phyloP scores from a whole-genome alignment of 257 asterid genomes.

The Rhazya stricta region DNA sequence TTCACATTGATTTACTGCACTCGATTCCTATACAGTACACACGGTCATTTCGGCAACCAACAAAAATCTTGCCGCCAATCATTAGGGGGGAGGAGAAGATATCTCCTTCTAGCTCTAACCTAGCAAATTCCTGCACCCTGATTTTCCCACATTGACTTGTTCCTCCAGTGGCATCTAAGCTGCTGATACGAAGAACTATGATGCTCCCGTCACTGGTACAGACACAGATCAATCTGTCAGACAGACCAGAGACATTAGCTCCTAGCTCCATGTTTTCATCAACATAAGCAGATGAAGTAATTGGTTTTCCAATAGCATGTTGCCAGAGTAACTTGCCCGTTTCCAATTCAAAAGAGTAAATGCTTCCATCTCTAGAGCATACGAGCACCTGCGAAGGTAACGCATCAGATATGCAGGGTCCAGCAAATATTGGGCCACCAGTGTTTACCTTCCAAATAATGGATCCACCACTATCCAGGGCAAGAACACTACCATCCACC shows the following conservation, averaged over 20 bases:
- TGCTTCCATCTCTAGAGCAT: constrained; percentile 80
- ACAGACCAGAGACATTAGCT: constrained; percentile 27
- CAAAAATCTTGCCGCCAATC: constrained; percentile 75
- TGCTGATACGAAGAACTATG: constrained; percentile 38
- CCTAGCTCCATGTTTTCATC: constrained; percentile 52
- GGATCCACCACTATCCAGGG: constrained; percentile 53
- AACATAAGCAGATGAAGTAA: constrained; percentile 73
- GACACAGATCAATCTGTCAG: constrained; percentile 66
- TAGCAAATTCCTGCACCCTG: constrained; percentile 54
- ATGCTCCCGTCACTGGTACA: constrained; percentile 76
- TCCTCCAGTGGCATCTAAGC: constrained; percentile 21
- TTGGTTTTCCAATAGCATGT: constrained; percentile 55
- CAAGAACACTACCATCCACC: constrained; percentile 71
- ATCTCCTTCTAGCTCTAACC: constrained; percentile 66
- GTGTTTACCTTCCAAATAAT: constrained; percentile 77
- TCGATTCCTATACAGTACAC: constrained; percentile 52
- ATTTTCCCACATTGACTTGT: constrained; percentile 18
- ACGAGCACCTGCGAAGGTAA: constrained; percentile 74
- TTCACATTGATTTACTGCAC: neutral
- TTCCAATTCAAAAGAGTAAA: constrained; percentile 72
- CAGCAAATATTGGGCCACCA: constrained; percentile 87
- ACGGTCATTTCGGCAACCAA: constrained; percentile 83
- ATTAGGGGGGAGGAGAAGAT: constrained; percentile 91
- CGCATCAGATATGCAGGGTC: constrained; percentile 62
- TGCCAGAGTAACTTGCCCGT: constrained; percentile 69